phyloP scores from a whole-genome alignment of 139 green algal species.

The Chlorella sp. region DNA sequence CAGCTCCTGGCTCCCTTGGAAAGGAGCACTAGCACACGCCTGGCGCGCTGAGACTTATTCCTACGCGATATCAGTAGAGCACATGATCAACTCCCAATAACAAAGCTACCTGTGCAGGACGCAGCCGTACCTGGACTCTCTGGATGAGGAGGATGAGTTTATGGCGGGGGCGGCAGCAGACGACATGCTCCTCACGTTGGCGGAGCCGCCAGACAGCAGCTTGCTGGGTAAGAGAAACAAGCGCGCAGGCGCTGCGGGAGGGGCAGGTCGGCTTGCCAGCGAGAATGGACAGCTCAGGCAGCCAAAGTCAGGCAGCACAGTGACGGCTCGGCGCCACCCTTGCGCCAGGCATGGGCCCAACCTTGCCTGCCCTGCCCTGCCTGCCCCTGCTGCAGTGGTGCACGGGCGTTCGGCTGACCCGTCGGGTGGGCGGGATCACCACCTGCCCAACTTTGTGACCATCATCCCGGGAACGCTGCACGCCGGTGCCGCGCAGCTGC shows the following conservation, averaged over 20 bases:
- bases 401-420: conserved; percentile 17
- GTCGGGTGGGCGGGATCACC: neutral
- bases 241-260: neutral
- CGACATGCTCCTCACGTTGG: conserved; percentile 19
- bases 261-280: neutral
- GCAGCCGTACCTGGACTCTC: neutral
- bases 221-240: neutral
- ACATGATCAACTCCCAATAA: too few species aligned
- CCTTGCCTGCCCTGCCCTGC: neutral
- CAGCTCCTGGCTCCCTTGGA: neutral
- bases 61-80: too few species aligned
- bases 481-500: conserved; percentile 18
- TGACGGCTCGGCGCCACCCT: neutral
- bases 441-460: conserved; percentile 28
- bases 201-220: neutral
- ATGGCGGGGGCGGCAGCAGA: neutral
- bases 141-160: conserved; percentile 17
- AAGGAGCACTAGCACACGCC: too few species aligned
- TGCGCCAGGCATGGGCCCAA: too few species aligned
- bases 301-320: neutral
- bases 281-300: neutral
- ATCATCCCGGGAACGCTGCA: conserved; percentile 24
- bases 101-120: neutral
- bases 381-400: conserved; percentile 12
- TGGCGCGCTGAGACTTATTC: too few species aligned